phyloP scores from a whole-genome alignment of 1,139 yeast genomes.

The Kluyveromyces sp. region DNA sequence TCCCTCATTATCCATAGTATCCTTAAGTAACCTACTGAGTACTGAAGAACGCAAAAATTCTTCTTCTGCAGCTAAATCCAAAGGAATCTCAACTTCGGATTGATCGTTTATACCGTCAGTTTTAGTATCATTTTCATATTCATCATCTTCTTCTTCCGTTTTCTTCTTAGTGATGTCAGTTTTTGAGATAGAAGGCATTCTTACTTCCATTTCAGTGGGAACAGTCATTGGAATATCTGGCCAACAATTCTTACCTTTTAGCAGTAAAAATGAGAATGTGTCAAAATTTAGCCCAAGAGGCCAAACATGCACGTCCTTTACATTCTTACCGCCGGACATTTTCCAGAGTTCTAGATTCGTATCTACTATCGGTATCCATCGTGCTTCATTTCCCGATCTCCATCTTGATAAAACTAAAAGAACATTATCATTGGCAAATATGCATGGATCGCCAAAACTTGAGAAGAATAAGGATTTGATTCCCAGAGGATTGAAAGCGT shows the following conservation, averaged over 20 bases:
- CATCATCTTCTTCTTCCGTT: conserved; percentile 28
- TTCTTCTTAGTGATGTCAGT: conserved; percentile 17
- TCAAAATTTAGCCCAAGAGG: conserved; percentile 71
- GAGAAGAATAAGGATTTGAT: conserved; percentile 73
- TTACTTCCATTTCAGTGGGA: conserved; percentile 68
- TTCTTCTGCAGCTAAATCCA: conserved; percentile 33
- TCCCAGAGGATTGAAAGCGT: conserved; percentile 25
- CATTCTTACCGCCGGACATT: conserved; percentile 45
- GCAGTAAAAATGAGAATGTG: conserved; percentile 62
- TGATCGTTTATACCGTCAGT: conserved; percentile 15
- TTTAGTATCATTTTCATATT: conserved; percentile 24
- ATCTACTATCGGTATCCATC: conserved; percentile 85
- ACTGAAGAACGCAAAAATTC: conserved; percentile 34
- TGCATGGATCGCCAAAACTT: conserved; percentile 79
- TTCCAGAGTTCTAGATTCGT: conserved; percentile 43
- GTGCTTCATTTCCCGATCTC: conserved; percentile 68
- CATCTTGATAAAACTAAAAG: conserved; percentile 65
- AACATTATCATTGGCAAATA: conserved; percentile 71
- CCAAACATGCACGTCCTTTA: conserved; percentile 62
- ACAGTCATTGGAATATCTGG: conserved; percentile 71
- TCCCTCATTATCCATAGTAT: conserved; percentile 34
- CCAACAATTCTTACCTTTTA: conserved; percentile 50
- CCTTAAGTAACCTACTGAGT: conserved; percentile 31
- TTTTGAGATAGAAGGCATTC: conserved; percentile 47
- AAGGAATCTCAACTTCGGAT: conserved; percentile 24